A percentile compares a stretch with the other conserved stretches of the same genome.
These are phyloP conservation scores for Apostasia ramifera DNA, from an alignment of 106 monocot species.

Conservation along the genomic window DNA sequence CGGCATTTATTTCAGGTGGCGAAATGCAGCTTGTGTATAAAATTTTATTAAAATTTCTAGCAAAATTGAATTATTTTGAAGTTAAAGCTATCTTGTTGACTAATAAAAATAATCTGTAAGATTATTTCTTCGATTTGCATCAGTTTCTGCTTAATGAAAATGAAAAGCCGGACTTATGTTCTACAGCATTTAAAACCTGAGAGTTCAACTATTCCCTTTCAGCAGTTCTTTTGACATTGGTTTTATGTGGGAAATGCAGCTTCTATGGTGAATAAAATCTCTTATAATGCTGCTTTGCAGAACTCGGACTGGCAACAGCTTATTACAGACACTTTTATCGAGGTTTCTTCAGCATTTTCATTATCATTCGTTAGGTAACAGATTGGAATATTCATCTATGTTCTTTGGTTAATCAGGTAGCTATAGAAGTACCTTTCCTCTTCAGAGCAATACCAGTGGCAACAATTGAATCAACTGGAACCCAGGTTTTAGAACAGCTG, in stretches of 20 bases:
- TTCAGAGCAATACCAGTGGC: constrained; percentile 65
- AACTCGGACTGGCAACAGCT: constrained; percentile 54
- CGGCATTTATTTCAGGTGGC: too few species aligned
- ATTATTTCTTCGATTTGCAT: neutral
- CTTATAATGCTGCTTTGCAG: constrained; percentile 34
- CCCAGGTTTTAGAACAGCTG: constrained; percentile 70
- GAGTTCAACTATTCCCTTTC: constrained; percentile 30
- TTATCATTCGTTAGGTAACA: neutral
- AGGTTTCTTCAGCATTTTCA: constrained; percentile 35
- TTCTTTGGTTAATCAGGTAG: constrained; percentile 39
- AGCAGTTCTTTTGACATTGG: constrained; percentile 79
- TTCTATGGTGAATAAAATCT: constrained; percentile 95
- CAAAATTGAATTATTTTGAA: neutral
- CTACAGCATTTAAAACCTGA: constrained; percentile 21
- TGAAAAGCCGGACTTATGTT: constrained; percentile 13
- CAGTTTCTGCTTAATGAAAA: neutral
- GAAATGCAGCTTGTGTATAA: too few species aligned
- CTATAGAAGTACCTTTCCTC: constrained; percentile 72
- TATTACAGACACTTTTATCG: constrained; percentile 60
- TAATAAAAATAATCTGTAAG: neutral
- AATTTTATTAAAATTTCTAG: too few species aligned
- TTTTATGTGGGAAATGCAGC: constrained; percentile 97
- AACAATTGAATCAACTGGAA: constrained; percentile 76
- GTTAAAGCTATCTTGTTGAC: neutral
- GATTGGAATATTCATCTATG: neutral